A percentile compares a stretch with the other conserved stretches of the same genome.
These are phyloP conservation scores for Teratosphaeriaceae sp. DNA, from an alignment of 2,329 filamentous ascomycete species.

Conservation along the genomic window DNA sequence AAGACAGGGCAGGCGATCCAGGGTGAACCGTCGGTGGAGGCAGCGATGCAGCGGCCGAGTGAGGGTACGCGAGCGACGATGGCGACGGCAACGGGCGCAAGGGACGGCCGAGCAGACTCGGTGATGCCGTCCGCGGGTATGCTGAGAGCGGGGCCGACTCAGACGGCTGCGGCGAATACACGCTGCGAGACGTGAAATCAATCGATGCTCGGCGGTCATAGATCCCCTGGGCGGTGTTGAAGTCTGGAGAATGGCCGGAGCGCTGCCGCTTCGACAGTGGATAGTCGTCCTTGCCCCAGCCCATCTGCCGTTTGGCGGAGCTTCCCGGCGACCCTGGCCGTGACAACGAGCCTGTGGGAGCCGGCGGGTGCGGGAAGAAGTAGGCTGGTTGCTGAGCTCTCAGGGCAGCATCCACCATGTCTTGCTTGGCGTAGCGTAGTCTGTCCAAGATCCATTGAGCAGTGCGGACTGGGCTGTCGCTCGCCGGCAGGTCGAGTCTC, in stretches of 20 bases:
- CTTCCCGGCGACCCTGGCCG: slow-evolving; percentile 10
- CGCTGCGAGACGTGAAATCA: slow-evolving; percentile 9
- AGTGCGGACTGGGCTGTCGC: slow-evolving; percentile 13
- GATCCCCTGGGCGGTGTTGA: slow-evolving; percentile 1
- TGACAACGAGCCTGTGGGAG: slow-evolving; percentile 2
- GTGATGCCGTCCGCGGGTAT: slow-evolving; percentile 16
- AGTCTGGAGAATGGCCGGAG: slow-evolving; percentile 13
- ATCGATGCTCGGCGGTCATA: slow-evolving; percentile 13
- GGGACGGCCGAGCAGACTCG: slow-evolving; percentile 8
- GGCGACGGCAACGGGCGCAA: slow-evolving; percentile 20
- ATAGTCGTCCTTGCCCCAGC: slow-evolving; percentile 15
- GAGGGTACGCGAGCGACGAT: slow-evolving; percentile 18
- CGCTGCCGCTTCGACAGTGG: slow-evolving; percentile 15
- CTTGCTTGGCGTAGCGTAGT: slow-evolving; percentile 13
- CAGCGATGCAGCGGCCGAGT: slow-evolving; percentile 13
- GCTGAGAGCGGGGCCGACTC: slow-evolving; percentile 18
- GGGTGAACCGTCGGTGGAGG: slow-evolving; percentile 13
- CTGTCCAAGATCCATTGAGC: slow-evolving; percentile 22
- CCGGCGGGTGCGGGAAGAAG: slow-evolving; percentile 3
- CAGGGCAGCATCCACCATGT: slow-evolving; percentile 13
- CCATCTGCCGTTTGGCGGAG: slow-evolving; percentile 14
- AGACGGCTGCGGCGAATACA: slow-evolving; percentile 15
- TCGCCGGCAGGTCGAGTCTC: slow-evolving; percentile 12
- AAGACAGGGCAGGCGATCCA: slow-evolving; percentile 19
- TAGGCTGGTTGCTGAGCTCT: slow-evolving; percentile 1